Evolutionary conservation across 129 eudicot genomes (phyloP).

Genomic region (Lonicera japonica): DNA sequence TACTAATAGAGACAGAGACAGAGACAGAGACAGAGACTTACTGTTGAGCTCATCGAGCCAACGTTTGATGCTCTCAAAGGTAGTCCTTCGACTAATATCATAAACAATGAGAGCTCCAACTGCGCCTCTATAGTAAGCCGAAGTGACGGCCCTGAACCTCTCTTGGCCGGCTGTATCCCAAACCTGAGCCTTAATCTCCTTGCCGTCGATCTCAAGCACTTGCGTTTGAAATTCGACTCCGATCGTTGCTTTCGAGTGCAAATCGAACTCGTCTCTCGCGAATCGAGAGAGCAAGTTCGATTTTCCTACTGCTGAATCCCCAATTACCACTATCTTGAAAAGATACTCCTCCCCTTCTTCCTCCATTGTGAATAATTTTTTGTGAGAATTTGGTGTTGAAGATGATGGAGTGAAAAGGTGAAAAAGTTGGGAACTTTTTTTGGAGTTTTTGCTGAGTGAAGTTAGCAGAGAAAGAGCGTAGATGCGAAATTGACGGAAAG

Average conservation of each 20-base stretch:
- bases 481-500: conserved; percentile 10
- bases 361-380: background rate
- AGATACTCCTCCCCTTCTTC: conserved; percentile 38
- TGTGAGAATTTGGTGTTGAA: background rate
- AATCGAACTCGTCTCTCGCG: conserved; percentile 41
- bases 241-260: conserved; percentile 39
- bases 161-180: too few species aligned
- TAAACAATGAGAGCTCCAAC: conserved; percentile 52
- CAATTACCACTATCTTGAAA: conserved; percentile 38
- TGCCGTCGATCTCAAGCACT: conserved; percentile 27
- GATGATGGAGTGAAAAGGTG: background rate
- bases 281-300: conserved; percentile 25
- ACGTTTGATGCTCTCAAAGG: conserved; percentile 34
- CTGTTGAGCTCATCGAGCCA: conserved; percentile 54
- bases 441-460: conserved; percentile 1
- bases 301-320: too few species aligned
- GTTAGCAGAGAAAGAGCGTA: background rate
- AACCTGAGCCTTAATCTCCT: conserved; percentile 30
- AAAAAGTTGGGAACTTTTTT: background rate
- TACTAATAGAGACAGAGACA: too few species aligned
- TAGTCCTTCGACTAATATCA: conserved; percentile 32
- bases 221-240: conserved; percentile 32
- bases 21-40: conserved; percentile 8
- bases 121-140: conserved; percentile 38
- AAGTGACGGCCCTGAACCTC: conserved; percentile 16